These are phyloP conservation scores for Saccharomycopsis lassenensis DNA, from an alignment of 805 yeast species.

Conservation along the genomic window DNA sequence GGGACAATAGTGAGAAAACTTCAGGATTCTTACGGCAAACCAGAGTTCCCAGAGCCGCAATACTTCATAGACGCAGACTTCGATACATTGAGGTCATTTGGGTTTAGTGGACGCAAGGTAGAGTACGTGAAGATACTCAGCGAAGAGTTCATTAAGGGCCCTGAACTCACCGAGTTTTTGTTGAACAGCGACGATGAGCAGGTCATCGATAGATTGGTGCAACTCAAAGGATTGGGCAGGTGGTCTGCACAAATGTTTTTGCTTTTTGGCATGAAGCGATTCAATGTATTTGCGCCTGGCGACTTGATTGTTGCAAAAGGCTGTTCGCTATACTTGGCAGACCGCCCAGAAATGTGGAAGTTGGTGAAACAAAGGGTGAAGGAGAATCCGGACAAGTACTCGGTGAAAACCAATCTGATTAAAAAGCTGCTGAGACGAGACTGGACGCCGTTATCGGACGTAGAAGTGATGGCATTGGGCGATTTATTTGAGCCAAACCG, in stretches of 20 bases:
- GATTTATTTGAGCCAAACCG: conserved; percentile 54
- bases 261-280: conserved; percentile 51
- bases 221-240: conserved; percentile 61
- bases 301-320: conserved; percentile 87
- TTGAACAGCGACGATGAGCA: conserved; percentile 30
- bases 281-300: conserved; percentile 63
- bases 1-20: conserved; percentile 45
- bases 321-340: conserved; percentile 47
- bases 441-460: conserved; percentile 62
- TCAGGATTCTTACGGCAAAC: conserved; percentile 24
- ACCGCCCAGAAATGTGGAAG: conserved; percentile 38
- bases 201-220: conserved; percentile 36
- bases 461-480: conserved; percentile 43
- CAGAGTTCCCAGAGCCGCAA: conserved; percentile 40
- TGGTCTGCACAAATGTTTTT: conserved; percentile 92
- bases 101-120: conserved; percentile 59
- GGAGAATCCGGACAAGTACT: conserved; percentile 25
- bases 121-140: conserved; percentile 50
- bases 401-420: too few relatives aligned
- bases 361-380: conserved; percentile 33
- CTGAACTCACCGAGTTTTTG: conserved; percentile 28
- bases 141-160: conserved; percentile 34
- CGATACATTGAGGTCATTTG: conserved; percentile 48
- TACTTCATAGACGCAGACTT: conserved; percentile 30
- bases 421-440: conserved; percentile 37